Conservation (phyloP, 2,329 filamentous ascomycete species). For the Fusarium torreyae region DNA sequence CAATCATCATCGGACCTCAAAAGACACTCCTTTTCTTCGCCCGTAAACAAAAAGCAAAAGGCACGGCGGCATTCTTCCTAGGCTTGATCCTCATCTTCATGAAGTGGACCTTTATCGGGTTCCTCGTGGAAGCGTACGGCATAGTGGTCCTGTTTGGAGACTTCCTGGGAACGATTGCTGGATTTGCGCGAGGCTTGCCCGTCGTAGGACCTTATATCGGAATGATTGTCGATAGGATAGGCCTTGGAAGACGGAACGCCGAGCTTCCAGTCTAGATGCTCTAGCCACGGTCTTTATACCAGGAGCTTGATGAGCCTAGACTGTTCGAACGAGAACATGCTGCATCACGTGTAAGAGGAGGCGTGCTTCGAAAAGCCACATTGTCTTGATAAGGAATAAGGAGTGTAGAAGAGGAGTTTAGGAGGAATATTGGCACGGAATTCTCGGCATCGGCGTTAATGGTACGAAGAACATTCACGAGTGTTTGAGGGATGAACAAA, state of each 20-base stretch:
- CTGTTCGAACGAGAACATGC: not conserved
- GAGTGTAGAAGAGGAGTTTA: slow-evolving; percentile 33
- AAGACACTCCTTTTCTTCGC: slow-evolving; percentile 97
- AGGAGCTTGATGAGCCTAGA: not conserved
- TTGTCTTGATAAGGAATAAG: slow-evolving; percentile 31
- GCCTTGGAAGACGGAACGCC: slow-evolving; percentile 78
- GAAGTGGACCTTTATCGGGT: slow-evolving; percentile 92
- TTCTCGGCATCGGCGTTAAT: slow-evolving; percentile 45
- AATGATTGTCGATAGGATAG: slow-evolving; percentile 77
- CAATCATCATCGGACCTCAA: slow-evolving; percentile 91
- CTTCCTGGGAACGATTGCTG: slow-evolving; percentile 92
- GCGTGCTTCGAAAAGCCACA: slow-evolving; percentile 11
- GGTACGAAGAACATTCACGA: slow-evolving; percentile 27
- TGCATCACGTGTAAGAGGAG: slow-evolving; percentile 18
- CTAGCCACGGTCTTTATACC: not conserved
- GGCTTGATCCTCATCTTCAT: slow-evolving; percentile 90
- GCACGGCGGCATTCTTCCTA: slow-evolving; percentile 87
- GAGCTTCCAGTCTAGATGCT: slow-evolving; percentile 79
- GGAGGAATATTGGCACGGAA: slow-evolving; percentile 40
- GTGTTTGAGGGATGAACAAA: slow-evolving; percentile 21
- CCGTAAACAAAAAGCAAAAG: slow-evolving; percentile 91
- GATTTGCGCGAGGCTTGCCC: slow-evolving; percentile 87
- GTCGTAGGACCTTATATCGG: slow-evolving; percentile 91
- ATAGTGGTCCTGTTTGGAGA: slow-evolving; percentile 96
- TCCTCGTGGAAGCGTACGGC: slow-evolving; percentile 91